Percentiles rank a stretch among this genome's conserved stretches.
Evolutionary conservation across 2,329 filamentous ascomycete species (phyloP).

Genomic region (Paecilomyces formosus): DNA sequence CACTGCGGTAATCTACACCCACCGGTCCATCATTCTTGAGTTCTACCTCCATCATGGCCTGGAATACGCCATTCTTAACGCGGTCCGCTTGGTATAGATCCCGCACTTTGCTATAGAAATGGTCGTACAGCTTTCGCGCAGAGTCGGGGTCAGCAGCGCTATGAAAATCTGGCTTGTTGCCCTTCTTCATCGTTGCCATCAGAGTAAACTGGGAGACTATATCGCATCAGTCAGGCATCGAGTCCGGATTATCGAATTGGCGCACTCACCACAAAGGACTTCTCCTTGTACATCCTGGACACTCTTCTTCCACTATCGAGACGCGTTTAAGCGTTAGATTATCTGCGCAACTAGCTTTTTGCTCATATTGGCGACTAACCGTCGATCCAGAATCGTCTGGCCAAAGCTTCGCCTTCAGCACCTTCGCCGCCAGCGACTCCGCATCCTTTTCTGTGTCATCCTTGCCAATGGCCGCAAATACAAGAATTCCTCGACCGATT

Average conservation of each 20-base stretch:
- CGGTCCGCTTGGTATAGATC: slow-evolving; percentile 62
- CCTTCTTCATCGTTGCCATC: slow-evolving; percentile 87
- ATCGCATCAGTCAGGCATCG: neutral
- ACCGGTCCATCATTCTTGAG: slow-evolving; percentile 78
- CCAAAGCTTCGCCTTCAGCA: slow-evolving; percentile 88
- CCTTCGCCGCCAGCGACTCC: slow-evolving; percentile 72
- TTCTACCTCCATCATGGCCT: slow-evolving; percentile 97
- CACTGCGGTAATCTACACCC: slow-evolving; percentile 53
- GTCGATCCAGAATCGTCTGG: slow-evolving; percentile 66
- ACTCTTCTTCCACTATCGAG: slow-evolving; percentile 72
- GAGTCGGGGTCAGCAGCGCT: slow-evolving; percentile 72
- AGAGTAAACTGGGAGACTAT: slow-evolving; percentile 95
- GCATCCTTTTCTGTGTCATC: slow-evolving; percentile 86
- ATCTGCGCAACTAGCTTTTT: neutral
- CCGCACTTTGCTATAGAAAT: slow-evolving; percentile 71
- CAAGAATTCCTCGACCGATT: slow-evolving; percentile 82
- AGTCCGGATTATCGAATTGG: neutral
- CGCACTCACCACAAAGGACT: slow-evolving; percentile 73
- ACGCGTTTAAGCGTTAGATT: neutral
- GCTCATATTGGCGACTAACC: slow-evolving; percentile 35
- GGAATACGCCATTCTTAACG: slow-evolving; percentile 94
- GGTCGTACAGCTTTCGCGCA: slow-evolving; percentile 73
- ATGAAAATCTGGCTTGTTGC: slow-evolving; percentile 91
- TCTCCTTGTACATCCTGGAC: slow-evolving; percentile 86
- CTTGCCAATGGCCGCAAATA: slow-evolving; percentile 84